Evolutionary conservation across 108 stramenopile species (phyloP), one percentile per base, ranked within the genome.

Genomic region (Nitzschia palea): DNA sequence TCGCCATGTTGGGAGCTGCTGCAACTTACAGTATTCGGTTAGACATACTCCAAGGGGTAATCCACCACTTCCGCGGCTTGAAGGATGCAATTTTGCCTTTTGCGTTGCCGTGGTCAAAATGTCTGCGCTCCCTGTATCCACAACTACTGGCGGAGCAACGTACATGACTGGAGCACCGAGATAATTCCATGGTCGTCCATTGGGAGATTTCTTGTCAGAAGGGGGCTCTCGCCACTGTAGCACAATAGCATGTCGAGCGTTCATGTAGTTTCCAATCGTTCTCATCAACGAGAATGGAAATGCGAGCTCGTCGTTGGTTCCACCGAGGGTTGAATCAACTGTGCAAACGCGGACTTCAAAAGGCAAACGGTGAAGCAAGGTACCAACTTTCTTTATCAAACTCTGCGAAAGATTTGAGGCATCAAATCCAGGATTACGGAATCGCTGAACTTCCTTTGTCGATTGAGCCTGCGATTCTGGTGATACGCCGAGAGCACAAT

Each of bases 11-110:
- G 62, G 27, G 5, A 97, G 72, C 9, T 86, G 74, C 44, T 96
- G 92, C 23, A 83, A 84, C 54, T 89, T 93, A 61, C 93, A 94
- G 65, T 94, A 96, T 34, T 91, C 92, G 22, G 86, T 82, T 30
- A 96, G 74, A 71, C 97, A 96, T 22, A 79, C 85, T 34, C 88
- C 86, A 62, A 94, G 77, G 55, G 86, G 74, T 68, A 88, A 50
- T 25, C 96, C 86, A 18, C 76, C 85, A 72, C 70, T 81, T 47
- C 70, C 80, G 42, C 42, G 67, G 32, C 52, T 32, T 44, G 18
- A 45, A 12, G 64, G 54, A 14, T 54, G 23, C 52, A 47, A 48
- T 45, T 65, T 67, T 53, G 34, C 43, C 50, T 70, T 70, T 14
- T 57, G 64, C 20, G 55, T 78, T 4, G 48, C 57, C 44, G 70